These are phyloP conservation scores for Mycena latifolia DNA, from an alignment of 768 basidiomycete species.

Conservation along the genomic window DNA sequence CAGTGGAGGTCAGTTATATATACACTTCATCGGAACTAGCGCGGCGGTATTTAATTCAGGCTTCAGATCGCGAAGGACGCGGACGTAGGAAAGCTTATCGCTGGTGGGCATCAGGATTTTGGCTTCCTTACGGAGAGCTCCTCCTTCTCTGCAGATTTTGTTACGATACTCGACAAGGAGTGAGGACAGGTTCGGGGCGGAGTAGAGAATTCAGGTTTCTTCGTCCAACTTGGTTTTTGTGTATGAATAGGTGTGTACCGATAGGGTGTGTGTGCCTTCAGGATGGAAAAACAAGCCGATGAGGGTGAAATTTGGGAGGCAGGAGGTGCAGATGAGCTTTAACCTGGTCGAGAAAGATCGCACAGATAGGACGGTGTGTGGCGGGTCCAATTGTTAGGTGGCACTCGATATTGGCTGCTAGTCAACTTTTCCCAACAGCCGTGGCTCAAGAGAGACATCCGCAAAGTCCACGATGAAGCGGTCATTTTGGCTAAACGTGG, in stretches of 20 bases:
- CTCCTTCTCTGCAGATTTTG: constrained; percentile 17
- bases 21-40: constrained; percentile 13
- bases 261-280: constrained; percentile 8
- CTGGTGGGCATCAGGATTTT: constrained; percentile 19
- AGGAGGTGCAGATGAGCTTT: background rate
- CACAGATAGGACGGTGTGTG: background rate
- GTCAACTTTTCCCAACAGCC: constrained; percentile 1
- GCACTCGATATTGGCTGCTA: background rate
- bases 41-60: constrained; percentile 7
- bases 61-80: constrained; percentile 18
- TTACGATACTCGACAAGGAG: constrained; percentile 14
- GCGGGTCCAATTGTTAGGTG: background rate
- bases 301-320: constrained; percentile 3
- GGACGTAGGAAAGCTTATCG: constrained; percentile 14
- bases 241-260: constrained; percentile 14
- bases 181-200: constrained; percentile 12
- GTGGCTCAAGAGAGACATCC: background rate
- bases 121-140: constrained; percentile 12
- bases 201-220: constrained; percentile 2
- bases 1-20: constrained; percentile 9
- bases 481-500: background rate
- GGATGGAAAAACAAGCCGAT: constrained; percentile 8
- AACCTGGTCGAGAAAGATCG: background rate
- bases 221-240: constrained; percentile 7
- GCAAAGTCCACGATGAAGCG: constrained; percentile 4